Evolutionary conservation across 169 alveolate genomes (phyloP), one percentile per base, ranked within the genome.

Genomic region (Cryptosporidium meleagridis): DNA sequence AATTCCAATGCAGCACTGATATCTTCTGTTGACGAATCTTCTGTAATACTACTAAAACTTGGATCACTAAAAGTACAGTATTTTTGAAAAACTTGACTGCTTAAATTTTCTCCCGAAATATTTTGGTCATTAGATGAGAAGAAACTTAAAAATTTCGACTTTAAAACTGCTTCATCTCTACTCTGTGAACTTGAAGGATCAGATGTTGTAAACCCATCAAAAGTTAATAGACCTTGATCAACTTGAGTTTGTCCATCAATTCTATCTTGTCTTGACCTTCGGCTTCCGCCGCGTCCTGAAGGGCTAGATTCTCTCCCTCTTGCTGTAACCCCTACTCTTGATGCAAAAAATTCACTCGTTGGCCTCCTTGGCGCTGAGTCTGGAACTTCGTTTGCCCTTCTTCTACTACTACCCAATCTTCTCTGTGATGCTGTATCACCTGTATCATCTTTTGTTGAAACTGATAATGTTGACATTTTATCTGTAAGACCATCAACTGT

Each of bases 321-420:
- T 6, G 37, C 8, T 41, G 84, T 10, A 69, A 23, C 33, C 37
- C 26, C 18, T 51, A 44, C 85, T 23, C 14, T 44, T 14, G 44
- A 3, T 51, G 1, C 48, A n/a, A 70, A 70, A 16, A 70, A 52
- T 1, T 29, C 5, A 6, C 69, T 37, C 10, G 85, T 70, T 51
- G 85, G 48, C 0, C 5, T 16, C 6, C 12, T 6, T 21, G 69
- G 31, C 0, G 31, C 69, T 14, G 37, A 9, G 14, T 37, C 26
- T 70, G 67, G 67, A 18, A 35, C 29, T 31, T 70, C 85, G 29
- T 70, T 41, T 70, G 85, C 85, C 39, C 68, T 70, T 52, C 85
- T 70, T 10, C 18, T 70, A 0, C 48, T 23, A 4, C 39, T 39
- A 1, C 35, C 44, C 23, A n/a, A n/a, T 31, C 35, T 4, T 16